A percentile compares a stretch with the other conserved stretches of the same genome.
These are phyloP conservation scores for Fusarium mundagurra DNA, from an alignment of 2,329 filamentous ascomycete species.

Conservation along the genomic window DNA sequence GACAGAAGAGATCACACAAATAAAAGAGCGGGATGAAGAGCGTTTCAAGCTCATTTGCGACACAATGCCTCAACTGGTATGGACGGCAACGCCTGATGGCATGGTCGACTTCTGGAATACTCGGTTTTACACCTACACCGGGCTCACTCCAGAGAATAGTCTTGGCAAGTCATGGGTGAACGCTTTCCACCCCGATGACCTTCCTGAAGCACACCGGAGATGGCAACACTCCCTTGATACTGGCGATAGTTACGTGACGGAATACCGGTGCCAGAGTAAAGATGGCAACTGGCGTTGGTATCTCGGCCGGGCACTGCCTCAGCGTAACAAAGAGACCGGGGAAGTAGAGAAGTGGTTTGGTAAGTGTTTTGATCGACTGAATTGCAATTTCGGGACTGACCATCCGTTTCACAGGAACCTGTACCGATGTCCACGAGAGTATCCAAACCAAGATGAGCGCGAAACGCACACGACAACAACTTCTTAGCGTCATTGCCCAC, in stretches of 20 bases:
- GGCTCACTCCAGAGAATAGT: constrained; percentile 69
- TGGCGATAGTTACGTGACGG: constrained; percentile 74
- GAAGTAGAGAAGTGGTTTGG: constrained; percentile 83
- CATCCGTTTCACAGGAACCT: constrained; percentile 59
- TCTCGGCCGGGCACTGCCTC: constrained; percentile 75
- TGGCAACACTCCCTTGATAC: constrained; percentile 73
- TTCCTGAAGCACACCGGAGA: constrained; percentile 60
- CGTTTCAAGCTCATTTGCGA: constrained; percentile 82
- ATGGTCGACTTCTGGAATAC: constrained; percentile 78
- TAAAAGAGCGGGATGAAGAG: constrained; percentile 76
- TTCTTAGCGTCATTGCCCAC: constrained; percentile 78
- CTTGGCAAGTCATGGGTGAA: constrained; percentile 70
- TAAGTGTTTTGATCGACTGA: constrained; percentile 37
- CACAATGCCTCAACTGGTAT: constrained; percentile 76
- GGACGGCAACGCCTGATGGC: constrained; percentile 76
- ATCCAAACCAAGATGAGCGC: constrained; percentile 74
- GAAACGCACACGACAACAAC: constrained; percentile 73
- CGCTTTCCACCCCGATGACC: constrained; percentile 77
- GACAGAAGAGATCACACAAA: constrained; percentile 73
- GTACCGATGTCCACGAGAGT: constrained; percentile 80
- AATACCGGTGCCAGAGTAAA: constrained; percentile 74
- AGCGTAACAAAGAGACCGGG: constrained; percentile 72
- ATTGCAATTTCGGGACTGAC: neutral
- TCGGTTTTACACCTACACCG: constrained; percentile 84
- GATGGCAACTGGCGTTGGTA: constrained; percentile 83